Percentiles rank a stretch among this genome's conserved stretches.
phyloP scores from a whole-genome alignment of 108 stramenopile species.

The Chaetoceros tenuissimus region DNA sequence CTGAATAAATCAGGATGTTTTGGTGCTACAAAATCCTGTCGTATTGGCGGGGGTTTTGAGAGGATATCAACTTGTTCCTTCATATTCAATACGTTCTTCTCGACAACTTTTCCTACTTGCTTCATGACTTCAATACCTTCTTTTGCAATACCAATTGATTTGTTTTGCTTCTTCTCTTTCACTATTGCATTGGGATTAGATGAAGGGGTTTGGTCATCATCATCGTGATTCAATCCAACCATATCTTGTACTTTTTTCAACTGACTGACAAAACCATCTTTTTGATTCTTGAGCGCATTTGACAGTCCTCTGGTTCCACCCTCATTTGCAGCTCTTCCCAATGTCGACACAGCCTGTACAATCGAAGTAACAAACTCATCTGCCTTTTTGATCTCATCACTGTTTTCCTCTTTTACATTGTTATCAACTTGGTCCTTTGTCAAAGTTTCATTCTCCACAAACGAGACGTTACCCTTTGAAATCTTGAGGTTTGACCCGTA shows the following conservation, averaged over 20 bases:
- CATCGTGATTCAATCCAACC: not conserved
- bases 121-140: constrained; percentile 39
- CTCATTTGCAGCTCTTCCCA: constrained; percentile 37
- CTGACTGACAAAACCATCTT: constrained; percentile 18
- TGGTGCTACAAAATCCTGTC: not conserved
- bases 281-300: constrained; percentile 26
- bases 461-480: not conserved
- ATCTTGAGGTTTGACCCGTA: not conserved
- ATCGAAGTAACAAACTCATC: constrained; percentile 38
- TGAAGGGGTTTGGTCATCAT: not conserved
- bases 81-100: constrained; percentile 16
- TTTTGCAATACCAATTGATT: constrained; percentile 17
- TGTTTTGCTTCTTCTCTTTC: constrained; percentile 10
- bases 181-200: not conserved
- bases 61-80: constrained; percentile 15
- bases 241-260: constrained; percentile 21
- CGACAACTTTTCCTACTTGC: constrained; percentile 35
- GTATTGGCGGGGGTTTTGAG: constrained; percentile 14
- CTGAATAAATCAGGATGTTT: constrained; percentile 22
- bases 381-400: constrained; percentile 20
- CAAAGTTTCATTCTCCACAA: not conserved
- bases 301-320: constrained; percentile 15
- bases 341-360: constrained; percentile 28
- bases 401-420: not conserved
- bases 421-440: not conserved